Percentiles rank a stretch among this genome's conserved stretches.
Conservation (phyloP, 768 basidiomycete species). For the Rhizopogon vinicolor region DNA sequence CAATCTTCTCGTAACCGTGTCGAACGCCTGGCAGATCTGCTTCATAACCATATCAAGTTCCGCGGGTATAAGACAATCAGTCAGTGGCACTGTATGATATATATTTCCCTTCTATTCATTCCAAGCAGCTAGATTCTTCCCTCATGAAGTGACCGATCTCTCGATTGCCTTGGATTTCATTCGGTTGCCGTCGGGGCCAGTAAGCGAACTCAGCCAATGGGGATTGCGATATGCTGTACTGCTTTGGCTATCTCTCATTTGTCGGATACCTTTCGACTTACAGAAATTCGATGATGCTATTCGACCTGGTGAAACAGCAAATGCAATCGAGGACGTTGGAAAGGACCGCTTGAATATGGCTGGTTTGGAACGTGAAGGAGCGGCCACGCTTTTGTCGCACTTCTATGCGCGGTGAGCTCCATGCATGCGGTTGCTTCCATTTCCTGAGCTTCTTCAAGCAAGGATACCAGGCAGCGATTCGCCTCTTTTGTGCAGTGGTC, state of each 20-base stretch:
- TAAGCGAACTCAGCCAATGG: constrained; percentile 55
- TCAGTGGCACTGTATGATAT: constrained; percentile 36
- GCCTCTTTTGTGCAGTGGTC: constrained; percentile 50
- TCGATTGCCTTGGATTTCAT: constrained; percentile 69
- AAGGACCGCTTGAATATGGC: constrained; percentile 56
- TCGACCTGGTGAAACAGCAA: constrained; percentile 49
- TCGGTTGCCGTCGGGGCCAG: constrained; percentile 39
- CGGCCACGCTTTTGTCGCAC: constrained; percentile 74
- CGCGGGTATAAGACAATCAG: constrained; percentile 91
- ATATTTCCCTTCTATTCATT: constrained; percentile 11
- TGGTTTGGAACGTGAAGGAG: constrained; percentile 83
- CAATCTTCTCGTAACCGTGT: constrained; percentile 36
- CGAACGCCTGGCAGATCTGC: constrained; percentile 49
- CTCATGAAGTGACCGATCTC: constrained; percentile 84
- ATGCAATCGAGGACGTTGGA: constrained; percentile 51
- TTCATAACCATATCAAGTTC: constrained; percentile 83
- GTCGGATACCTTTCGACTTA: constrained; percentile 91
- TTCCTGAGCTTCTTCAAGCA: constrained; percentile 32
- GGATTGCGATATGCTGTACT: constrained; percentile 77
- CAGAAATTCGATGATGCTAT: constrained; percentile 73
- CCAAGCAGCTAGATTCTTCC: constrained; percentile 81
- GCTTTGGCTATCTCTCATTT: constrained; percentile 91
- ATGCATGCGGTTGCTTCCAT: neutral
- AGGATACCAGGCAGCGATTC: constrained; percentile 51
- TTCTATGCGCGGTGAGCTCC: constrained; percentile 69